Evolutionary conservation across 139 green algal species (phyloP).

Genomic region (Edaphochlamys debaryana): DNA sequence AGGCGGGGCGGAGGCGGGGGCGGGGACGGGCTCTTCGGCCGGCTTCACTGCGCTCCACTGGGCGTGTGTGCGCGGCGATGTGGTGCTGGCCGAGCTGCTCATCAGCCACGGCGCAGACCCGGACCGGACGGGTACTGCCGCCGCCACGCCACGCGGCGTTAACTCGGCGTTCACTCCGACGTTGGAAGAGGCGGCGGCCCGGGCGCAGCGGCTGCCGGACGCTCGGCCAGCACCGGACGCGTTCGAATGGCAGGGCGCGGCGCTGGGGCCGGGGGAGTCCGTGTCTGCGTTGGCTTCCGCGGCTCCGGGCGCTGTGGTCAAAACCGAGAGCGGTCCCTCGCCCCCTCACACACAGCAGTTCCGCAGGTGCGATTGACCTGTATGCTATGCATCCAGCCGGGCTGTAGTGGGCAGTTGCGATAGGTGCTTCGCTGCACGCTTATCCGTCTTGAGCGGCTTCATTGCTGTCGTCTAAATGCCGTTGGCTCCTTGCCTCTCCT

Average conservation of each 20-base stretch:
- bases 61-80: slow-evolving; percentile 11
- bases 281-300: neutral
- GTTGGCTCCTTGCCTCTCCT: no score
- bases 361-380: neutral
- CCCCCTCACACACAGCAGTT: neutral
- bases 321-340: neutral
- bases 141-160: neutral
- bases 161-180: neutral
- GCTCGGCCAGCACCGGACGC: neutral
- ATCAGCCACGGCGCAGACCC: slow-evolving; percentile 22
- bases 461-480: no score
- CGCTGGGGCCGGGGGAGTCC: neutral
- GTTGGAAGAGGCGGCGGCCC: neutral
- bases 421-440: no score
- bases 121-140: neutral
- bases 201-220: neutral
- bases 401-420: no score
- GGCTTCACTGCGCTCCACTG: slow-evolving; percentile 20
- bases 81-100: slow-evolving; percentile 4
- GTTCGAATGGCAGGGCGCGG: neutral
- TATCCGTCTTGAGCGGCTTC: no score
- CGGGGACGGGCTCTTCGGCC: neutral
- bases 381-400: no score
- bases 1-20: no score
- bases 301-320: no score